Evolutionary conservation across 2,329 filamentous ascomycete species (phyloP).

Genomic region (Colletotrichum sp.): DNA sequence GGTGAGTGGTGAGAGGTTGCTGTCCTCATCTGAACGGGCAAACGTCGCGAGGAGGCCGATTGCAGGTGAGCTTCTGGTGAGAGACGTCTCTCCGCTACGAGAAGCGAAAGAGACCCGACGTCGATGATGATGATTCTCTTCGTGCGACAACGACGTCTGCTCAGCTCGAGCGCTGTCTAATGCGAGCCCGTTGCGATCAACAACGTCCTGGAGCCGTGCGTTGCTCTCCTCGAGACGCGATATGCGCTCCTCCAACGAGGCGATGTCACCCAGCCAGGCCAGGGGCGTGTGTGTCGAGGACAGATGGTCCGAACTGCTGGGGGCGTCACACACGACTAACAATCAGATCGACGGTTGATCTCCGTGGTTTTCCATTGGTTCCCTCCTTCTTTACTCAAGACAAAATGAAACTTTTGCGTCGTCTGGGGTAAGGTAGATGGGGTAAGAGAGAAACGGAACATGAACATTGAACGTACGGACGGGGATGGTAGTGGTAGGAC

Average conservation of each 20-base stretch:
- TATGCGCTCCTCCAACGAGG: background rate
- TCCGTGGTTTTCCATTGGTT: background rate
- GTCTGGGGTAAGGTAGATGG: background rate
- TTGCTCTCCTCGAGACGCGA: background rate
- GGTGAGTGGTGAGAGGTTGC: background rate
- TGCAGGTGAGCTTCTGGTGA: background rate
- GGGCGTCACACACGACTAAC: background rate
- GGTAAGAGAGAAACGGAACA: background rate
- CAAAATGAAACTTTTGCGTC: background rate
- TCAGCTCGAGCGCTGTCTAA: background rate
- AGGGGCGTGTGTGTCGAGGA: background rate
- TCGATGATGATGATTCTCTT: background rate
- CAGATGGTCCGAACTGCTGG: constrained; percentile 24
- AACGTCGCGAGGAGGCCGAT: background rate
- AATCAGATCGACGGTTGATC: background rate
- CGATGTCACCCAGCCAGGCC: background rate
- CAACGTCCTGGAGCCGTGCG: background rate
- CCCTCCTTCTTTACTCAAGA: background rate
- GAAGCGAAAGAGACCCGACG: background rate
- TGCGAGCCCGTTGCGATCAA: background rate
- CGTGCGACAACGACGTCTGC: background rate
- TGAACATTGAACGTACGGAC: background rate
- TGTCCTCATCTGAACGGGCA: background rate
- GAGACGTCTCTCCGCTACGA: background rate
- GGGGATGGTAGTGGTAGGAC: background rate